Conservation (phyloP, 208 protist genomes). For the Strigomonas oncopelti region DNA sequence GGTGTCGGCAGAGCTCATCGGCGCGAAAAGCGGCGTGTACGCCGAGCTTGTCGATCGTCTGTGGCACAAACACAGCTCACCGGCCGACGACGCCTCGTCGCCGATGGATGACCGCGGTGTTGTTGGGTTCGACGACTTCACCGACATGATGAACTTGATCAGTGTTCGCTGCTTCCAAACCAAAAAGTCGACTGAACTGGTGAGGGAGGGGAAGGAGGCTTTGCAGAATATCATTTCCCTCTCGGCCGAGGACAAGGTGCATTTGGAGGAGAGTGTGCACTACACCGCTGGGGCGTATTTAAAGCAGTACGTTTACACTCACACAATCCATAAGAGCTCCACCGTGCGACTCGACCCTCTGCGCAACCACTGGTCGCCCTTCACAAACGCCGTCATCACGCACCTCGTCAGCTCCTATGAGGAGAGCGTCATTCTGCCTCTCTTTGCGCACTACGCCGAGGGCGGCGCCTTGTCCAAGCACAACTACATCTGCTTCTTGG, state of each 20-base stretch:
- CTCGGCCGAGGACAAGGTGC: conserved; percentile 61
- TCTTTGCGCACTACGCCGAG: conserved; percentile 53
- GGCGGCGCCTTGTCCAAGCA: conserved; percentile 42
- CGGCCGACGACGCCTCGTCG: background rate
- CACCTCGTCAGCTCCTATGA: conserved; percentile 56
- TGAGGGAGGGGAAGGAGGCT: conserved; percentile 16
- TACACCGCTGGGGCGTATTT: conserved; percentile 65
- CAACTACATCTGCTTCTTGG: conserved; percentile 55
- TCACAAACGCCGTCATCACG: conserved; percentile 57
- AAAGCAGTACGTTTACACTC: conserved; percentile 46
- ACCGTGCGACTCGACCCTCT: conserved; percentile 43
- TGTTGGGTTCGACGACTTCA: conserved; percentile 71
- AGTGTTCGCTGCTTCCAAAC: conserved; percentile 81
- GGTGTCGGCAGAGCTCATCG: conserved; percentile 53
- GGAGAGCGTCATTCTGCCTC: conserved; percentile 45
- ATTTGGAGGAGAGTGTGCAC: conserved; percentile 53
- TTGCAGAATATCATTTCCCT: conserved; percentile 49
- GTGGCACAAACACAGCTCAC: conserved; percentile 35
- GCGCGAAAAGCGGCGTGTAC: conserved; percentile 63
- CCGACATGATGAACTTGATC: conserved; percentile 83
- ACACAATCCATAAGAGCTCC: conserved; percentile 47
- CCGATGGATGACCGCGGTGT: conserved; percentile 14
- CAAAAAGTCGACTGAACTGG: conserved; percentile 27
- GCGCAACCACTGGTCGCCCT: conserved; percentile 60
- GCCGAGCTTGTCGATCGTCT: conserved; percentile 64